These are phyloP conservation scores for Tarenaya hassleriana DNA, from an alignment of 345 rosid genomes.

Conservation along the genomic window DNA sequence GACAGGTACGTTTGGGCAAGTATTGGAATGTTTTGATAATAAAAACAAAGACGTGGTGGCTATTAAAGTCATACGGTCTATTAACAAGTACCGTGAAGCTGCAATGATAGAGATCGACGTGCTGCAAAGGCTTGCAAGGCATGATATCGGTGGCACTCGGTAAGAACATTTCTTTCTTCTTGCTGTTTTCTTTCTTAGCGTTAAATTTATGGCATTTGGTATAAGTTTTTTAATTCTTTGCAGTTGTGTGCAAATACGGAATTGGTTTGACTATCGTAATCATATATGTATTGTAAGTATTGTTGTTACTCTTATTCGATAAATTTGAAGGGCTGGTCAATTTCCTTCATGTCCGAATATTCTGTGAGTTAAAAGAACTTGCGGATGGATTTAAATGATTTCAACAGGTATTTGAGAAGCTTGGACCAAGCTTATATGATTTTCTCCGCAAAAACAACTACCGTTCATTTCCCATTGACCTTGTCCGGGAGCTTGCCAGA, in stretches of 20 bases:
- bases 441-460: constrained; percentile 98
- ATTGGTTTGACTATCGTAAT: constrained; percentile 99
- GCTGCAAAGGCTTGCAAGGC: constrained; percentile 70
- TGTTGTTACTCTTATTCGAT: constrained; percentile 49
- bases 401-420: constrained; percentile 99
- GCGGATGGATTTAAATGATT: constrained; percentile 82
- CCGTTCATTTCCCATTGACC: constrained; percentile 97
- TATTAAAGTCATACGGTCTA: constrained; percentile 72
- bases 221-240: constrained; percentile 76
- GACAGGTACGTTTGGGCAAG: constrained; percentile 82
- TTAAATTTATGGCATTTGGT: constrained; percentile 37
- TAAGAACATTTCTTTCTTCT: constrained; percentile 33
- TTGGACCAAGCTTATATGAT: constrained; percentile 99
- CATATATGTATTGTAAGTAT: constrained; percentile 99
- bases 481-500: constrained; percentile 99
- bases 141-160: constrained; percentile 67
- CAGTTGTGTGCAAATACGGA: constrained; percentile 99
- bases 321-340: constrained; percentile 35
- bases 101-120: constrained; percentile 86
- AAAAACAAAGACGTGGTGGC: constrained; percentile 78
- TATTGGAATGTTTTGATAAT: constrained; percentile 77
- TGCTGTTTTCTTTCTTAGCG: constrained; percentile 12
- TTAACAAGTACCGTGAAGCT: constrained; percentile 80
- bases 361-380: constrained; percentile 68
- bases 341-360: constrained; percentile 29